Evolutionary conservation across 139 green algal genomes (phyloP), one percentile per base, ranked within the genome.

Genomic region (Pleodorina starrii): DNA sequence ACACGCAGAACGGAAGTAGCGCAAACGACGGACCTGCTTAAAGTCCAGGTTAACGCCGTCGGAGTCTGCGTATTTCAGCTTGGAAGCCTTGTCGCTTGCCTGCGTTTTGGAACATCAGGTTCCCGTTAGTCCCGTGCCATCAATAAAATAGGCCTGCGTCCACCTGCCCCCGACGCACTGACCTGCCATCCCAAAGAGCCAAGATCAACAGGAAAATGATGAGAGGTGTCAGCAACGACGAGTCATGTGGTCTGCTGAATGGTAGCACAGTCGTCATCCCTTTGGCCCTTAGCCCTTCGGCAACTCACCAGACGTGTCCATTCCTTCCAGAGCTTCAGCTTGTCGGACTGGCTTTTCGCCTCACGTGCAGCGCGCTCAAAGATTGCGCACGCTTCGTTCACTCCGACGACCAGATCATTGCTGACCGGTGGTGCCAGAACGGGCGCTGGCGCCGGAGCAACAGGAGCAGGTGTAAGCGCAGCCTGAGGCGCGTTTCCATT

Each of bases 301-400:
- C n/a, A 73, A 71, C 71, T 11, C 40, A 91, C 90, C 90, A 90
- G 90, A 1, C 76, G 75, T 0, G 83, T 85, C 90, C 90, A 93
- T 29, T 93, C 90, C 76, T 90, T 91, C 90, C 90, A 93, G 9
- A 93, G 87, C 83, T 93, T 93, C 2, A 91, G 59, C 35, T 90
- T 85, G 60, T 91, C 87, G 0, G 16, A 1, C 12, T 43, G 16
- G 1, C 35, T 32, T 69, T 89, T 89, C 11, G 84, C 84, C 68
- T 89, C 84, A 10, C 84, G 84, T 1, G 84, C 84, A 35, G 36
- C 69, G 3, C 84, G 84, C 69, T 89, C 84, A 25, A 82, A 83
- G 46, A 89, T 83, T n/a, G 84, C 84, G 27, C 50, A 74, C 2
- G 84, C 84, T 32, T 89, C 84, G 50, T 43, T 73, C 27, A 89